These are phyloP conservation scores for Pythium oligandrum DNA, from an alignment of 352 stramenopile species.

Conservation along the genomic window DNA sequence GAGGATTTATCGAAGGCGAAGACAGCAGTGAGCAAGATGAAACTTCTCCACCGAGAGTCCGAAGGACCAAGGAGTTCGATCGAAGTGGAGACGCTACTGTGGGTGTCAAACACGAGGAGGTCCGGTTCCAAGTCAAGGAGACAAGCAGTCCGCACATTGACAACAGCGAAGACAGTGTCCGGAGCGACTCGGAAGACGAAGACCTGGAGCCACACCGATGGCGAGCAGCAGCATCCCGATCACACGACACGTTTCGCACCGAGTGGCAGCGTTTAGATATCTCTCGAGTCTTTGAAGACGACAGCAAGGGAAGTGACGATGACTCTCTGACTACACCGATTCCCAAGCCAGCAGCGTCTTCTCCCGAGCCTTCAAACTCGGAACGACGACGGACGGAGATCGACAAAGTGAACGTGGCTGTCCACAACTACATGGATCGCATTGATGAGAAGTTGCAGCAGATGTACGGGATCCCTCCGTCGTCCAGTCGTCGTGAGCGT, in stretches of 20 bases:
- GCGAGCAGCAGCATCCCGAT: background rate
- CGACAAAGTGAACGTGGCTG: constrained; percentile 63
- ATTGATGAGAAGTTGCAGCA: constrained; percentile 77
- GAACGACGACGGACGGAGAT: constrained; percentile 33
- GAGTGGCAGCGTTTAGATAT: constrained; percentile 38
- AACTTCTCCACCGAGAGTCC: too few species aligned
- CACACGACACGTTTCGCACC: constrained; percentile 13
- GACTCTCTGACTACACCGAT: background rate
- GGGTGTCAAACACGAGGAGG: background rate
- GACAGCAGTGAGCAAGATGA: background rate
- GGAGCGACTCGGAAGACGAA: background rate
- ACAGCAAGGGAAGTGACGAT: constrained; percentile 1
- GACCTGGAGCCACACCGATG: background rate
- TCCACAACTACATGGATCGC: constrained; percentile 79
- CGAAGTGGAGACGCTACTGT: too few species aligned
- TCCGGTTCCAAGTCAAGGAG: background rate
- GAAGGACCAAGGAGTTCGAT: too few species aligned
- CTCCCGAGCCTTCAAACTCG: too few species aligned
- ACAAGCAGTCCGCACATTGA: background rate
- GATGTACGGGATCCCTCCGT: constrained; percentile 73
- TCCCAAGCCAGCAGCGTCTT: too few species aligned
- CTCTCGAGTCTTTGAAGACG: constrained; percentile 24
- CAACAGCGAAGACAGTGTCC: background rate
- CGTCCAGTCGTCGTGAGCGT: constrained; percentile 8
- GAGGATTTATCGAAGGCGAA: constrained; percentile 31